Conservation (phyloP, 129 eudicot species). For the Centrapalus pauciflorus region DNA sequence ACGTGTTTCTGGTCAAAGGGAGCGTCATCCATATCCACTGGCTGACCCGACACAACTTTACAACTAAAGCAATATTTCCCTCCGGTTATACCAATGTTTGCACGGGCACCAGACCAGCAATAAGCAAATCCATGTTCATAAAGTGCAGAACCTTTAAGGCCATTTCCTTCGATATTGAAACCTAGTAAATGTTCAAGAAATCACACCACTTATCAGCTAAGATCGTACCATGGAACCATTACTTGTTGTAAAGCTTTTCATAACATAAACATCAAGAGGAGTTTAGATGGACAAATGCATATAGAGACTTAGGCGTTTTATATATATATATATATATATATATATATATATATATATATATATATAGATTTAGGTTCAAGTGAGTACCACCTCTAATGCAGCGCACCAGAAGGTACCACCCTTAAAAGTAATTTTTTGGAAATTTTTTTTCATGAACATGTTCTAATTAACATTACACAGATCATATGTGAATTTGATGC, state of each 20-base stretch:
- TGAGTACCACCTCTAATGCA: no score
- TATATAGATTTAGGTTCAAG: no score
- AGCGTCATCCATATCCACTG: constrained; percentile 54
- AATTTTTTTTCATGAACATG: no score
- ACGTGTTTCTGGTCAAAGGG: constrained; percentile 50
- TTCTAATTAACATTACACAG: no score
- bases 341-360: no score
- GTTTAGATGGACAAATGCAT: no score
- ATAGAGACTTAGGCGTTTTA: no score
- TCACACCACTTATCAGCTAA: constrained; percentile 5
- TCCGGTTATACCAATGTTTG: constrained; percentile 46
- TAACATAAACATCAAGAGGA: background rate
- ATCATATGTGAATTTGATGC: no score
- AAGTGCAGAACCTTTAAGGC: constrained; percentile 59
- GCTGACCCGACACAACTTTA: constrained; percentile 47
- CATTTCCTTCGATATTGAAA: constrained; percentile 50
- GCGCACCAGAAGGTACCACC: no score
- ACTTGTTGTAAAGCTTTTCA: background rate
- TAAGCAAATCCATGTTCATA: constrained; percentile 64
- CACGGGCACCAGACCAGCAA: constrained; percentile 92
- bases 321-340: no score
- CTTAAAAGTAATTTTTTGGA: no score
- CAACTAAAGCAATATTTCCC: constrained; percentile 75
- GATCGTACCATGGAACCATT: background rate
- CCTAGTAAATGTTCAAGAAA: constrained; percentile 30